These are phyloP conservation scores for Anthracocystis setariae DNA, from an alignment of 1,284 basidiomycete genomes.

Conservation along the genomic window DNA sequence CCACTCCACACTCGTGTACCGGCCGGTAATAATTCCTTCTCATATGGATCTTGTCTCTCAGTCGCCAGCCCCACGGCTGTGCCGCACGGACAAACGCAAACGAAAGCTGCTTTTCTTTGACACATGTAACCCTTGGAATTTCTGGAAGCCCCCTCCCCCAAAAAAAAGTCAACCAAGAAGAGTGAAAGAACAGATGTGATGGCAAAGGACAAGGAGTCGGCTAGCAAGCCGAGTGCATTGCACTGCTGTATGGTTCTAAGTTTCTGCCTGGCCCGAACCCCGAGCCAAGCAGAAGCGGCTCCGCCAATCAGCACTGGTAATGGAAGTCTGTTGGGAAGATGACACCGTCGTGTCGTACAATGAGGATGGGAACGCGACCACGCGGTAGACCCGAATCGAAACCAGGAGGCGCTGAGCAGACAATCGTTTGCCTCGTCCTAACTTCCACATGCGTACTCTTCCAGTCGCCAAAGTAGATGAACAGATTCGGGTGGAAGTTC, in stretches of 20 bases:
- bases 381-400: slow-evolving; percentile 47
- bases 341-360: slow-evolving; percentile 87
- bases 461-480: slow-evolving; percentile 87
- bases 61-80: too few relatives aligned
- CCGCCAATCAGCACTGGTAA: slow-evolving; percentile 44
- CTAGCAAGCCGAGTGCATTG: background rate
- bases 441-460: slow-evolving; percentile 87
- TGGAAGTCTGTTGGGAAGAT: slow-evolving; percentile 79
- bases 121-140: background rate
- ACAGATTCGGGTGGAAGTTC: slow-evolving; percentile 84
- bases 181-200: background rate
- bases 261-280: background rate
- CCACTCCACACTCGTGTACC: too few relatives aligned
- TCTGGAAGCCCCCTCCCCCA: background rate
- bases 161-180: background rate
- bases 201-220: background rate
- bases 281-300: background rate
- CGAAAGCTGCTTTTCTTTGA: background rate
- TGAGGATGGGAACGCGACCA: slow-evolving; percentile 76
- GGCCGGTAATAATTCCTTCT: too few relatives aligned
- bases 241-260: background rate
- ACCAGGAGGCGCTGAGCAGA: slow-evolving; percentile 63
- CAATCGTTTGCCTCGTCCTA: slow-evolving; percentile 81
- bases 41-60: too few relatives aligned
- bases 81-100: too few relatives aligned